Evolutionary conservation across 345 rosid genomes (phyloP), one percentile per base, ranked within the genome.

Genomic region (Acer saccharum): DNA sequence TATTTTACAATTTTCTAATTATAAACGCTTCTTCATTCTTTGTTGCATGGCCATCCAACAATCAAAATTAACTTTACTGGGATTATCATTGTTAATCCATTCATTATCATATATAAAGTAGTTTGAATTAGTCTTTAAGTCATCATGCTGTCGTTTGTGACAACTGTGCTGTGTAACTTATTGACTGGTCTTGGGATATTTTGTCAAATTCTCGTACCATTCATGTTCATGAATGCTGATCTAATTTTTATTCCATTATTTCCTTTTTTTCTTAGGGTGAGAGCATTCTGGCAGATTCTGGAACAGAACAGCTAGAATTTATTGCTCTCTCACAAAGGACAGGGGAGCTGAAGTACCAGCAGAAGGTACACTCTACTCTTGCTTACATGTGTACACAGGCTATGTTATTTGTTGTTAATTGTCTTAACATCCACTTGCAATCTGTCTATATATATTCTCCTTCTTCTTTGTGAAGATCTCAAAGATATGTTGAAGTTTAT

Each of bases 291-390:
- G 99, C 99, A 68, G 99, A 97, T 84, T 90, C 98, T 55, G 99
- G 97, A 74, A 93, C 99, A 3, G 99, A 97, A 83, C 98, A 94
- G 89, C 85, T 97, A 17, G 99, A 97, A 74, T 97, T 97, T 79
- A 93, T 97, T 73, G 98, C 98, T 75, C 98, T 97, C 79, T 94
- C 99, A 69, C 99, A 94, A 77, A 93, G 98, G 81, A 94, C 98
- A 63, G 95, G 94, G 74, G 98, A 97, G 76, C 96, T 87, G 8
- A 97, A 90, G 79, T 97, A 97, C 80, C 98, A 93, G 82, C 89
- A 85, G 85, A 97, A 91, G 98, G 99, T 93, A 77, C 75, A 50
- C 67, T 46, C 67, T 71, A 76, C 71, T 75, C 58, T 57, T 65
- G 55, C 75, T 43, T 77, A 50, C 20, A 46, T 65, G 67, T 16